Evolutionary conservation across 1,284 basidiomycete genomes (phyloP).

Genomic region (Vanrija sp.): DNA sequence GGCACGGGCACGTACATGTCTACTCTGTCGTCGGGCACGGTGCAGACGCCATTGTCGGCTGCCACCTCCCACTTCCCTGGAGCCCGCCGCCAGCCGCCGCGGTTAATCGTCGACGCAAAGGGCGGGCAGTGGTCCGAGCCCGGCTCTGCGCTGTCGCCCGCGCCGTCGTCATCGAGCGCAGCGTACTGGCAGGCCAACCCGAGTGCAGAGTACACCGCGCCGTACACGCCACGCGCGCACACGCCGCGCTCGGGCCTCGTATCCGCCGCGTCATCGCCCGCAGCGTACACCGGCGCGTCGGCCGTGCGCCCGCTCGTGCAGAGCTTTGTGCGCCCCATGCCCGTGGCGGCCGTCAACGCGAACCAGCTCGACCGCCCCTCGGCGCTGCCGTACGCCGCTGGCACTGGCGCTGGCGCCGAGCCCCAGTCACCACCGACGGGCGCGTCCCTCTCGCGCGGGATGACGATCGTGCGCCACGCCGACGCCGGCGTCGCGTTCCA

Average conservation of each 20-base stretch:
- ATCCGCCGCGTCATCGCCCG: neutral
- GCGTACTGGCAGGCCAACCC: too few relatives aligned
- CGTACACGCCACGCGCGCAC: too few relatives aligned
- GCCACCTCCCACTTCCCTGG: neutral
- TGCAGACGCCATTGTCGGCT: too few relatives aligned
- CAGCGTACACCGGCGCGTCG: neutral
- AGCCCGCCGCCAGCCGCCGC: neutral
- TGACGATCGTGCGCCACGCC: constrained; percentile 18
- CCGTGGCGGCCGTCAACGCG: neutral
- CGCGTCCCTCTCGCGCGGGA: constrained; percentile 5
- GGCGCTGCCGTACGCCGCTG: neutral
- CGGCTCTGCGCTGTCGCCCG: neutral
- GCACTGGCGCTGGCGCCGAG: neutral
- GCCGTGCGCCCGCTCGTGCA: neutral
- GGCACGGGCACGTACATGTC: neutral
- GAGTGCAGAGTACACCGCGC: too few relatives aligned
- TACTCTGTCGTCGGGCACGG: neutral
- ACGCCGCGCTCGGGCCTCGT: too few relatives aligned
- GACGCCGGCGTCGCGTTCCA: constrained; percentile 14
- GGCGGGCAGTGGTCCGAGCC: neutral
- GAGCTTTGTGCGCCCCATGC: neutral
- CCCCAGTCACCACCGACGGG: neutral
- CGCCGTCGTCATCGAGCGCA: neutral
- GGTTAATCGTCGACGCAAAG: constrained; percentile 19
- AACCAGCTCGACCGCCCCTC: neutral